Base-by-base conservation (phyloP, 805 yeast species). In the Ogataea angusta region DNA sequence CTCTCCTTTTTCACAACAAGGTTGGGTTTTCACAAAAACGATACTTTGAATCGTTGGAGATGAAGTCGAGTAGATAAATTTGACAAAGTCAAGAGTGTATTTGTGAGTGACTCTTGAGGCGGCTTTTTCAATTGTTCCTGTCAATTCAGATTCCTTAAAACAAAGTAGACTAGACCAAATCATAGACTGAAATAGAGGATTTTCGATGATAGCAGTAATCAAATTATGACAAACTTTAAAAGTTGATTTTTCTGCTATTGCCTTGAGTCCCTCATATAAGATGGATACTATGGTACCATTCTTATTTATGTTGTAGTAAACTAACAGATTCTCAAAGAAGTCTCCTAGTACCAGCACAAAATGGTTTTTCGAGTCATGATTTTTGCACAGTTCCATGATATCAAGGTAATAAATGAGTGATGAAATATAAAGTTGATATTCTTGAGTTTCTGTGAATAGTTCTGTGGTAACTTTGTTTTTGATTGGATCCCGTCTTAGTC, bases 121-220 rank as follows among this genome's bases (percentile, higher is more conserved):
- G 5, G 45, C 45, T 28, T 41, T 49, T 13, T 52, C 54, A 30
- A 52, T 46, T 3, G 43, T 28, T 8, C 42, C 43, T 13, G 30
- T 34, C 5, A 42, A 34, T 24, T 47, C 48, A 2, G 50, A 34
- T 29, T 51, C 57, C 21, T 42, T 44, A 38, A 49, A 51, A 35
- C 56, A 51, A 4, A 53, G 40, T 10, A 51, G 10, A 14, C 49
- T 27, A 3, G 53, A 51, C 57, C 57, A 53, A 6, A 53, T 6
- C 32, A 53, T 26, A 10, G 33, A 35, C 12, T 28, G 13, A 16
- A 48, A 49, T 2, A 34, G 10, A 9, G 38, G 36, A 25, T 43
- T 41, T 6, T 35, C 40, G 3, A 48, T 34, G 13, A 49, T 28
- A 4, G 19, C 19, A 10, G 28, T 16, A 8, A 52, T 33, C 7